A percentile compares a stretch with the other conserved stretches of the same genome.
These are phyloP conservation scores for Cordyceps pruinosa DNA, from an alignment of 2,329 filamentous ascomycete species.

Conservation along the genomic window DNA sequence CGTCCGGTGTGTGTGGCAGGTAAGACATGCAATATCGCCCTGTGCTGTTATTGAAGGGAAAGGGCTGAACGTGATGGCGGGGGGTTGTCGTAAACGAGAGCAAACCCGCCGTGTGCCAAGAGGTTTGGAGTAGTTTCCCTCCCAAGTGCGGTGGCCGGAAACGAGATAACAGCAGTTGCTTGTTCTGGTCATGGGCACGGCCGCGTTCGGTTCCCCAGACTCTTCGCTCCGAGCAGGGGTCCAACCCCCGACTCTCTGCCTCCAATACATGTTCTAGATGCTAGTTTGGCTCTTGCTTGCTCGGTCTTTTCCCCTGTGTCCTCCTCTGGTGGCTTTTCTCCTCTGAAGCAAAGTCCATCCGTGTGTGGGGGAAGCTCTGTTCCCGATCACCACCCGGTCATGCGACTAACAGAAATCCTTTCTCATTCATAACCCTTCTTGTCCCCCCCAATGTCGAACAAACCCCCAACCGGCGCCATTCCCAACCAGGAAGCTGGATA, in stretches of 20 bases:
- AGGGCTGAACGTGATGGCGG: neutral
- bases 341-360: neutral
- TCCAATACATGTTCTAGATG: neutral
- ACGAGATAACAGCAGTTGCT: too few species aligned
- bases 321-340: neutral
- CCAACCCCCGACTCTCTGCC: neutral
- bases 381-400: neutral
- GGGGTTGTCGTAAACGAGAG: neutral
- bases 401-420: neutral
- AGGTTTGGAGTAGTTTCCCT: too few species aligned
- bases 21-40: neutral
- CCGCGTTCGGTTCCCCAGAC: neutral
- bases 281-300: too few species aligned
- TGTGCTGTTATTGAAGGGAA: neutral
- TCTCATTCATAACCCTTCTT: neutral
- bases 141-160: too few species aligned
- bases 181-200: too few species aligned
- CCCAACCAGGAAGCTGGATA: slow-evolving; percentile 1
- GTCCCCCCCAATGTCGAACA: neutral
- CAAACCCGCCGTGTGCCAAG: too few species aligned
- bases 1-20: neutral
- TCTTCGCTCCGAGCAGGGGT: neutral
- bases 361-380: neutral
- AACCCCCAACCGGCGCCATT: neutral
- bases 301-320: neutral